Evolutionary conservation across 768 basidiomycete genomes (phyloP), one percentile per base, ranked within the genome.

Genomic region (Xerocomellus dryophilus): DNA sequence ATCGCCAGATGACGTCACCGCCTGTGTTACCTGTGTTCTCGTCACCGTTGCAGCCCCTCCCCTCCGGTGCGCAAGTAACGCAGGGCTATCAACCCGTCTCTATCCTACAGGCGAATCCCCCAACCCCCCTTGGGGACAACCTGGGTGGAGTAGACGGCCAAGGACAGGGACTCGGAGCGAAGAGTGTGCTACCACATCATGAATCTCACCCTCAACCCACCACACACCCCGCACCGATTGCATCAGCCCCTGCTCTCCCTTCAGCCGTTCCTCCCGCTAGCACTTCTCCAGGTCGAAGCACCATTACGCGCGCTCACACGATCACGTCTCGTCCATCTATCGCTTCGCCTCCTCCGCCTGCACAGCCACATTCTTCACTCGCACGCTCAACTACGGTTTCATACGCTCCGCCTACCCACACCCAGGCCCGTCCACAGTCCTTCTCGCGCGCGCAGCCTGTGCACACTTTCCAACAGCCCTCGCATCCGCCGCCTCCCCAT

Each of bases 291-390:
- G 40, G 40, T 17, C 61, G 31, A 50, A 61, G 51, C 52, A 59
- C 52, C 57, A 51, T 70, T 35, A 31, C 51, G 3, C 70, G 70
- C 20, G 56, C 67, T 4, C 70, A 65, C 53, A 71, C 75, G 32
- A 45, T 67, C 43, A 64, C 66, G 7, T 51, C 63, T 10, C 59
- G 59, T 10, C 52, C 56, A n/a, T 48, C 58, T 23, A 53, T 67
- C 18, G 38, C 54, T 23, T 58, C 62, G 2, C 58, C 59, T 5
- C 57, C 53, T 10, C 56, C 54, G 0, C 53, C 49, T 15, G 25
- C 46, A 35, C 65, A 54, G 12, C 53, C 53, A 20, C 53, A 63
- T 1, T 12, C 63, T 7, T 45, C 50, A 41, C 71, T 70, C 35
- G 61, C 66, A 5, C 65, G 66, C 18, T 50, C 63, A 6, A 45